Percentiles rank a stretch among this genome's conserved stretches.
These are phyloP conservation scores for Metarhizium guizhouense DNA, from an alignment of 2,329 filamentous ascomycete species.

Conservation along the genomic window DNA sequence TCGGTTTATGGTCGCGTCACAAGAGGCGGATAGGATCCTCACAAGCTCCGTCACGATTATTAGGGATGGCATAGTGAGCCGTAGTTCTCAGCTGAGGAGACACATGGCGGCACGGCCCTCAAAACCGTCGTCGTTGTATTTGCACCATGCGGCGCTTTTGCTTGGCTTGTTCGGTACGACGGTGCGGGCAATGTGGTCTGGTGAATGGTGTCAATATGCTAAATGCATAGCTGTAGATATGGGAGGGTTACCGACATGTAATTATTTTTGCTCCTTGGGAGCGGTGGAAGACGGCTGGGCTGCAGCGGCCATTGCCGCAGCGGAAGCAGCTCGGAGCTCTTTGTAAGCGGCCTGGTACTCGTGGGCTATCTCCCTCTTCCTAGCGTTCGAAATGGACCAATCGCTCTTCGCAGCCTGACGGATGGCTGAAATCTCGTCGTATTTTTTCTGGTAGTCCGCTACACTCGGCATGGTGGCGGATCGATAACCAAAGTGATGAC, in stretches of 20 bases:
- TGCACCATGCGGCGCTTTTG: too few relatives aligned
- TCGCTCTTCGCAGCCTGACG: constrained; percentile 5
- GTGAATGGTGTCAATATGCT: background rate
- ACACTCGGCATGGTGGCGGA: constrained; percentile 5
- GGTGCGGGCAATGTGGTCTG: background rate
- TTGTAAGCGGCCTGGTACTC: constrained; percentile 1
- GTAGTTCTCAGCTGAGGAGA: too few relatives aligned
- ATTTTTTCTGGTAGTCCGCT: constrained; percentile 7
- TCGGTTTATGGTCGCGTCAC: too few relatives aligned
- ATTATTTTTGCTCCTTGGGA: background rate
- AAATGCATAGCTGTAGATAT: background rate
- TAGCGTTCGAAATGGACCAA: constrained; percentile 5
- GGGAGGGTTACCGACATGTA: background rate
- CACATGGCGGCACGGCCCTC: too few relatives aligned
- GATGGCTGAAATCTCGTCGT: constrained; percentile 7
- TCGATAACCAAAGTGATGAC: background rate
- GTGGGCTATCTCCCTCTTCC: constrained; percentile 6
- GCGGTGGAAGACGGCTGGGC: background rate
- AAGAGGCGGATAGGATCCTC: too few relatives aligned
- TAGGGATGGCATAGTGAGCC: too few relatives aligned
- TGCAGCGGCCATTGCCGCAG: background rate
- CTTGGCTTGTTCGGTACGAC: too few relatives aligned
- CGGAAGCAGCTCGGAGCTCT: constrained; percentile 1
- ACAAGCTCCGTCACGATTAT: too few relatives aligned
- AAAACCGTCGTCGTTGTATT: too few relatives aligned